Conservation (phyloP, 1,284 basidiomycete species). For the Volvariella surrecta region DNA sequence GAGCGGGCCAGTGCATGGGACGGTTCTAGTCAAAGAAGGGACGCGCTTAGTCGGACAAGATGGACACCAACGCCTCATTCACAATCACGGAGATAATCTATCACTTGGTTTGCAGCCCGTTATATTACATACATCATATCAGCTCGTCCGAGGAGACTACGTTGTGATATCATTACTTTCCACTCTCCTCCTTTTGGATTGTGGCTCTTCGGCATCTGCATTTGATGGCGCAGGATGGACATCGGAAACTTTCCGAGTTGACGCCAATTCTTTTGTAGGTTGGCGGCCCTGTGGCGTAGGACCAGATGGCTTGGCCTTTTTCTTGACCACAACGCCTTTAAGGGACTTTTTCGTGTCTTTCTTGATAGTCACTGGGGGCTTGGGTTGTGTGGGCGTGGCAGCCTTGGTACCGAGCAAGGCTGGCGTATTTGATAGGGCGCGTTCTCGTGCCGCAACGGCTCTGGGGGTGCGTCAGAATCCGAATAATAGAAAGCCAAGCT, state of each 20-base stretch:
- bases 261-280: too few relatives aligned
- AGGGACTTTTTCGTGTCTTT: conserved; percentile 55
- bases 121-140: too few relatives aligned
- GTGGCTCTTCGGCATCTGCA: conserved; percentile 17
- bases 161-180: not conserved
- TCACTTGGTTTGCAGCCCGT: too few relatives aligned
- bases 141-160: too few relatives aligned
- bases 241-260: not conserved
- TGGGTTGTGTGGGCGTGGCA: conserved; percentile 18
- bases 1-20: conserved; percentile 56
- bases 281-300: conserved; percentile 10
- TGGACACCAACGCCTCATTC: conserved; percentile 73
- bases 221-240: too few relatives aligned
- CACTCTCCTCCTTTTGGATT: conserved; percentile 48
- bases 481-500: not conserved
- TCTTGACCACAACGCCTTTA: conserved; percentile 76
- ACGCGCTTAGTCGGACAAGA: conserved; percentile 54
- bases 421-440: conserved; percentile 39
- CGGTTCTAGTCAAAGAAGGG: conserved; percentile 30
- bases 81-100: conserved; percentile 16
- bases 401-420: conserved; percentile 17
- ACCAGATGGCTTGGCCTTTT: conserved; percentile 41
- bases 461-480: conserved; percentile 27
- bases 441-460: conserved; percentile 66
- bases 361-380: conserved; percentile 20